These are phyloP conservation scores for Candida xyloterini DNA, from an alignment of 805 yeast genomes.

Conservation along the genomic window DNA sequence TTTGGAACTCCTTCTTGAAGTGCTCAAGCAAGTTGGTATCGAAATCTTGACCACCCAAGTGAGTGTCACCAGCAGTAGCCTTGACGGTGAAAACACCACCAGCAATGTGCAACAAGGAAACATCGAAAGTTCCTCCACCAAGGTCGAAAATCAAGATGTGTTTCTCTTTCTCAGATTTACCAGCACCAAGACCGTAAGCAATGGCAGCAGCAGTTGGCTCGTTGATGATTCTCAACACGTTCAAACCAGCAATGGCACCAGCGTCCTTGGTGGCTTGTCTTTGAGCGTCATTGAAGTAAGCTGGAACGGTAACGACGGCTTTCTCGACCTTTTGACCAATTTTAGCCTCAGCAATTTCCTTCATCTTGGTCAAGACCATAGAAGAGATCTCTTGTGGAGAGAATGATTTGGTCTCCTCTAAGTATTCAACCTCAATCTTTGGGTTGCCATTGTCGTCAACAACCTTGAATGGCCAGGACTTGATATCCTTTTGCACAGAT, in stretches of 20 bases:
- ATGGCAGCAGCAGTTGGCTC: conserved; percentile 88
- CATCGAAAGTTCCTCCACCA: conserved; percentile 87
- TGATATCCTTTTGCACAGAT: conserved; percentile 74
- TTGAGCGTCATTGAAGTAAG: conserved; percentile 79
- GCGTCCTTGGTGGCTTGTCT: conserved; percentile 83
- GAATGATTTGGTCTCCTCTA: conserved; percentile 88
- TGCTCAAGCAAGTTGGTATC: conserved; percentile 80
- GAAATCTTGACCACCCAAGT: conserved; percentile 84
- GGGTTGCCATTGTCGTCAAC: conserved; percentile 84
- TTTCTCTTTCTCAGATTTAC: conserved; percentile 60
- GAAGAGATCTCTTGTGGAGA: conserved; percentile 95
- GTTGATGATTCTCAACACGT: conserved; percentile 71
- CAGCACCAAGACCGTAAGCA: conserved; percentile 65
- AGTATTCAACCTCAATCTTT: conserved; percentile 83
- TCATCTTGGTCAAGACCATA: conserved; percentile 74
- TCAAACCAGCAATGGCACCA: conserved; percentile 71
- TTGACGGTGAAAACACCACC: conserved; percentile 80
- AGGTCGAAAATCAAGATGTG: conserved; percentile 64
- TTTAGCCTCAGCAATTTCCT: conserved; percentile 59
- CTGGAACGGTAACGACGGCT: conserved; percentile 84
- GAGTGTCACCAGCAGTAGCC: conserved; percentile 82
- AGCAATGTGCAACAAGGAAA: conserved; percentile 72
- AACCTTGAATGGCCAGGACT: conserved; percentile 92
- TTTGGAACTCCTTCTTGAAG: conserved; percentile 93
- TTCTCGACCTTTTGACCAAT: conserved; percentile 52